These are phyloP conservation scores for Pseudocercospora cruenta DNA, from an alignment of 2,329 filamentous ascomycete genomes.

Conservation along the genomic window DNA sequence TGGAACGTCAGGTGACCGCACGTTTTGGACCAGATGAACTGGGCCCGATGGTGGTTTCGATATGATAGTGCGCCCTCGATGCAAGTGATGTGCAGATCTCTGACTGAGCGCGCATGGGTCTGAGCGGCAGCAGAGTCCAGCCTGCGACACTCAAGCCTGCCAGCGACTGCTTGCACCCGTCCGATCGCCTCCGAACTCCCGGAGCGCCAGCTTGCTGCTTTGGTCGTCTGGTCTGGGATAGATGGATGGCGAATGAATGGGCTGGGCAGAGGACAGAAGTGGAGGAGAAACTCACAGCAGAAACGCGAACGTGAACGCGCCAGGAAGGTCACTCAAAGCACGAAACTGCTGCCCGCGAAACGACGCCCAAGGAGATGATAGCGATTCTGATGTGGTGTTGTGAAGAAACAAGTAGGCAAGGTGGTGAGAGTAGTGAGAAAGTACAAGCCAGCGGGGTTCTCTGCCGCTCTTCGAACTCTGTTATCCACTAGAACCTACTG, in stretches of 20 bases:
- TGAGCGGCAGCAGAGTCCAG: not conserved
- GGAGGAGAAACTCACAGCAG: slow-evolving; percentile 8
- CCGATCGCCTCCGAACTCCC: not conserved
- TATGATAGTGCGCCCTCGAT: not conserved
- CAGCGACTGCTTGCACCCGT: not conserved
- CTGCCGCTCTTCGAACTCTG: not conserved
- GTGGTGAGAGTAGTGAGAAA: not conserved
- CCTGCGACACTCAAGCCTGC: not conserved
- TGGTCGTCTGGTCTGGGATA: not conserved
- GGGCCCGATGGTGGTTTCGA: not conserved
- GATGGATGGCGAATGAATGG: not conserved
- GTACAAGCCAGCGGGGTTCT: not conserved
- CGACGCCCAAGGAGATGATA: slow-evolving; percentile 18
- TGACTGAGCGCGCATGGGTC: slow-evolving; percentile 2
- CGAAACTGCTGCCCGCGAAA: slow-evolving; percentile 21
- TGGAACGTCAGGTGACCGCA: slow-evolving; percentile 2
- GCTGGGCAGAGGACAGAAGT: not conserved
- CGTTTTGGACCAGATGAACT: not conserved
- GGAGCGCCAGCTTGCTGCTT: not conserved
- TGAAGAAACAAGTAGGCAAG: not conserved
- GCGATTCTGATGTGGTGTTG: slow-evolving; percentile 11
- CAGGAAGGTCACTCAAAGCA: slow-evolving; percentile 16
- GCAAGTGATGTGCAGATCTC: slow-evolving; percentile 6
- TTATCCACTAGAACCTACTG: not conserved
- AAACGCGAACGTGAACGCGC: slow-evolving; percentile 12